phyloP scores from a whole-genome alignment of 2,329 filamentous ascomycete genomes.

The Sporothrix sp. region DNA sequence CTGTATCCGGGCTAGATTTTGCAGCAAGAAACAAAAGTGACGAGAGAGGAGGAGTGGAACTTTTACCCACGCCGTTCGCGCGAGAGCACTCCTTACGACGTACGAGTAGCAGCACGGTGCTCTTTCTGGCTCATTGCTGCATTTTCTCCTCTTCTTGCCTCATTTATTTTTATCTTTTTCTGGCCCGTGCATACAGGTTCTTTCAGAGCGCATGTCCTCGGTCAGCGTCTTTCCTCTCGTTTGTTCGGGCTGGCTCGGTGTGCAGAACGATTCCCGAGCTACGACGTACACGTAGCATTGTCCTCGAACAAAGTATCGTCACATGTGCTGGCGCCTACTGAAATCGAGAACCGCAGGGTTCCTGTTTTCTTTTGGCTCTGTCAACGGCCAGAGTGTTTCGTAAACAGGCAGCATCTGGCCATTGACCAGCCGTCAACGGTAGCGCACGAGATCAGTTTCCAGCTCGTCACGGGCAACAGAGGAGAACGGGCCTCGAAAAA shows the following conservation, averaged over 20 bases:
- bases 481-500: not conserved
- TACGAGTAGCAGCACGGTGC: conserved; percentile 9
- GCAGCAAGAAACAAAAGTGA: not conserved
- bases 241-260: too few species aligned
- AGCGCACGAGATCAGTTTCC: not conserved
- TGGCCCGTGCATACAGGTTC: conserved; percentile 15
- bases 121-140: not conserved
- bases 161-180: not conserved
- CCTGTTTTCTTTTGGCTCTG: not conserved
- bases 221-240: too few species aligned
- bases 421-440: not conserved
- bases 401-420: not conserved
- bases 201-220: conserved; percentile 20
- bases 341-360: not conserved
- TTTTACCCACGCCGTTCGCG: not conserved
- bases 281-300: too few species aligned
- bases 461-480: not conserved
- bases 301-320: too few species aligned
- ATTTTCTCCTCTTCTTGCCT: not conserved
- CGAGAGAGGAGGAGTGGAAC: conserved; percentile 4
- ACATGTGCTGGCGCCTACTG: not conserved
- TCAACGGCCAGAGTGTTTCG: not conserved
- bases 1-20: too few species aligned
- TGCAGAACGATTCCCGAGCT: too few species aligned
- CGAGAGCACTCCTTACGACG: too few species aligned